A percentile compares a stretch with the other conserved stretches of the same genome.
Evolutionary conservation across 2,329 filamentous ascomycete species (phyloP).

Genomic region (Tympanopsis confertula): DNA sequence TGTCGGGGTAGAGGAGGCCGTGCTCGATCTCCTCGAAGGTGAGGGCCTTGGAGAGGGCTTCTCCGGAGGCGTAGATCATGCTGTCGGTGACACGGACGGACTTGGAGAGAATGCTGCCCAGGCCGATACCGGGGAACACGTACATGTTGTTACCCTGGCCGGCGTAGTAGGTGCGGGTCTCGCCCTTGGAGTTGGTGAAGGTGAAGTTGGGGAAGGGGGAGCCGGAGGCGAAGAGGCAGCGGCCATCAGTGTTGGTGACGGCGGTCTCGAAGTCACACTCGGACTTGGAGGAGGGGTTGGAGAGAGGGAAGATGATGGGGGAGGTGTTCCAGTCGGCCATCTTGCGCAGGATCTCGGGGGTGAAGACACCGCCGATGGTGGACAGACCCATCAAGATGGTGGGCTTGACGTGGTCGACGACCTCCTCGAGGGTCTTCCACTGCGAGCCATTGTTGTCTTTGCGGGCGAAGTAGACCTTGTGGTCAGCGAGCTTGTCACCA

Average conservation of each 20-base stretch:
- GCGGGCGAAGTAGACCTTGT: slow-evolving; percentile 65
- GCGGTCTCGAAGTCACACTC: slow-evolving; percentile 97
- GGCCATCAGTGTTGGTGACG: slow-evolving; percentile 79
- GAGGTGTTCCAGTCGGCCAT: slow-evolving; percentile 57
- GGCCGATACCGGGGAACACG: slow-evolving; percentile 90
- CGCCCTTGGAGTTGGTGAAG: slow-evolving; percentile 37
- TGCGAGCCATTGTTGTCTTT: slow-evolving; percentile 53
- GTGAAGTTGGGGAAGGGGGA: slow-evolving; percentile 75
- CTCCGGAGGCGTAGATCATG: slow-evolving; percentile 94
- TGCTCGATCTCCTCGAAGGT: slow-evolving; percentile 70
- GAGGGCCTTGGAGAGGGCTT: slow-evolving; percentile 66
- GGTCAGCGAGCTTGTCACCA: slow-evolving; percentile 84
- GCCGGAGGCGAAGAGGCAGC: slow-evolving; percentile 85
- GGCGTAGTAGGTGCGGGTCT: slow-evolving; percentile 57
- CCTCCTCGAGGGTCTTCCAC: slow-evolving; percentile 73
- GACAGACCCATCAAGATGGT: slow-evolving; percentile 90
- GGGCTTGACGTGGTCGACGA: slow-evolving; percentile 89
- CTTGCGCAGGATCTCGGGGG: slow-evolving; percentile 54
- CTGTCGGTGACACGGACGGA: slow-evolving; percentile 75
- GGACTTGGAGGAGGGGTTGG: slow-evolving; percentile 90
- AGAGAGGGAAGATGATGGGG: slow-evolving; percentile 91
- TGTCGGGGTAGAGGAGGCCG: slow-evolving; percentile 81
- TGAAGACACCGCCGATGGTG: slow-evolving; percentile 90
- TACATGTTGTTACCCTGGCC: slow-evolving; percentile 83
- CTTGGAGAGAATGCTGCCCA: slow-evolving; percentile 86